These are phyloP conservation scores for Globisporangium mamillatum DNA, from an alignment of 352 stramenopile genomes.

Conservation along the genomic window DNA sequence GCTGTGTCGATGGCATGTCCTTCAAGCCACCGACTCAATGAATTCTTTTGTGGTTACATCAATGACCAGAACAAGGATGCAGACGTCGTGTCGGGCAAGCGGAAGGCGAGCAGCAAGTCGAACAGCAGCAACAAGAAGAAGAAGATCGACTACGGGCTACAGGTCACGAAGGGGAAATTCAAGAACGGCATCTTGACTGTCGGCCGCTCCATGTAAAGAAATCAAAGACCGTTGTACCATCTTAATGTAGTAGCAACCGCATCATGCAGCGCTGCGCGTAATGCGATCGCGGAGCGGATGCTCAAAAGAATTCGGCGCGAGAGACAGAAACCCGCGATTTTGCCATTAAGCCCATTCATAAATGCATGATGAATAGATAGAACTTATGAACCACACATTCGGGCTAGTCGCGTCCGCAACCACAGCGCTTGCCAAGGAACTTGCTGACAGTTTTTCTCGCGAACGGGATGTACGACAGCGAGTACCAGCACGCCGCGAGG, in stretches of 20 bases:
- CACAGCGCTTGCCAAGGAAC: conserved; percentile 11
- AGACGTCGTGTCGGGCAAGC: conserved; percentile 70
- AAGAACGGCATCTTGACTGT: conserved; percentile 77
- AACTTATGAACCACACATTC: not conserved
- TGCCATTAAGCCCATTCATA: not conserved
- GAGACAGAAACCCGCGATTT: not conserved
- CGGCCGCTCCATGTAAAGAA: conserved; percentile 24
- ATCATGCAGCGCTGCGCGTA: not conserved
- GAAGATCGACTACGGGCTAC: conserved; percentile 69
- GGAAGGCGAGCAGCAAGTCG: conserved; percentile 29
- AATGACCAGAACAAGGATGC: conserved; percentile 53
- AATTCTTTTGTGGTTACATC: not conserved
- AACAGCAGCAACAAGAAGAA: conserved; percentile 57
- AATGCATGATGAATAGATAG: conserved; percentile 4
- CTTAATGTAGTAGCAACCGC: not conserved
- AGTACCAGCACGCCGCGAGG: conserved; percentile 75
- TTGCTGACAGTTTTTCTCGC: conserved; percentile 36
- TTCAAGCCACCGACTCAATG: not conserved
- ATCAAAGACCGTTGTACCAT: conserved; percentile 3
- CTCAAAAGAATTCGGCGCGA: conserved; percentile 2
- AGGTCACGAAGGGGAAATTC: conserved; percentile 72
- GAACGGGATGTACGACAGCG: conserved; percentile 77
- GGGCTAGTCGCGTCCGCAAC: not conserved
- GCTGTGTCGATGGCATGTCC: not conserved
- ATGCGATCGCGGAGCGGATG: not conserved